Base-by-base conservation (phyloP, 139 green algal species). In the Coelastrella sp. region DNA sequence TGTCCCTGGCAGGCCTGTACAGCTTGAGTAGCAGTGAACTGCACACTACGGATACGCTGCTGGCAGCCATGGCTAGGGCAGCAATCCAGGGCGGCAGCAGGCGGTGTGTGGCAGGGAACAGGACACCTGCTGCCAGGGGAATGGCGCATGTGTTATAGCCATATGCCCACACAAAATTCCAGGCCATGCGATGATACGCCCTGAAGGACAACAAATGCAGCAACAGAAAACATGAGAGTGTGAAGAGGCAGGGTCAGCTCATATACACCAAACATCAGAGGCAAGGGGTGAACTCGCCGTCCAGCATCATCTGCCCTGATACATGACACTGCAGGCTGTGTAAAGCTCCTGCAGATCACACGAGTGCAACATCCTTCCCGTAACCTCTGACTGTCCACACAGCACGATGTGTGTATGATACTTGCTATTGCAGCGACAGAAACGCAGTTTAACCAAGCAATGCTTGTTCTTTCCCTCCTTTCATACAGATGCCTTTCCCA, bases 21-120 rank as follows among this genome's bases (percentile, higher is more conserved):
- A 92, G 78, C 57, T 93, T 87, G 91, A 98, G 92, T 91, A 96
- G 60, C 70, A 99, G 93, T 9, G 93, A 97, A 35, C 91, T 96
- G 35, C 87, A 90, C 25, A 99, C 96, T 0, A 99, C 97, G 35
- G 89, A 96, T 10, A 99, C 96, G 8, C 89, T 96, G 84, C 91
- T 96, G 17, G 97, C 87, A 4, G 98, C 97, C 98, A 99, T 99
- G 17, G 94, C 94, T 0, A 93, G 94, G 8, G 94, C 97, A 19
- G 98, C 97, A 70, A 98, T 87, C 97, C 96, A 99, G 4, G 98
- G 98, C 11, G 98, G 98, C 75, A 99, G 88, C 90, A 97, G 94
- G 74, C 95, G 58, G 57, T 94, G 94, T 6, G 93, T 93, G 27
- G 88, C 61, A 8, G 97, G 96, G 87, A 94, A 98, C 56, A 98